Conservation (phyloP, 495 filamentous ascomycete species). For the Umbilicaria muhlenbergii region DNA sequence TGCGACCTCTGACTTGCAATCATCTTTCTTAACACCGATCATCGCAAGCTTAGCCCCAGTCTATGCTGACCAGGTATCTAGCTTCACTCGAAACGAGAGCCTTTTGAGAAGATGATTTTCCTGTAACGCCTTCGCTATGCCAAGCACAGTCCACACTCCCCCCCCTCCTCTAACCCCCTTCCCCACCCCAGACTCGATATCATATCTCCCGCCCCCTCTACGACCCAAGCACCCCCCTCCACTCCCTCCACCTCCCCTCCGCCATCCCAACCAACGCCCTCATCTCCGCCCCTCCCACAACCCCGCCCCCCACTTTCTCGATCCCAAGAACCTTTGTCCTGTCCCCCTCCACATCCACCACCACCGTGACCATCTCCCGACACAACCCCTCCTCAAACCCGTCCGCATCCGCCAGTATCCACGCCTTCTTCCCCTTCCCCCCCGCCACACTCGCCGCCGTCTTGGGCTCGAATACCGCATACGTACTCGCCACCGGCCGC, state of each 20-base stretch:
- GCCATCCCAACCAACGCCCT: slow-evolving; percentile 36
- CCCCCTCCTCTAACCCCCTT: too few species aligned
- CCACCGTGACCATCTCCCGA: slow-evolving; percentile 54
- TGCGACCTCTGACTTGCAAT: too few species aligned
- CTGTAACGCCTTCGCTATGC: too few species aligned
- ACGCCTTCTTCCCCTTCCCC: slow-evolving; percentile 36
- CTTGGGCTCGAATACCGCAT: slow-evolving; percentile 59
- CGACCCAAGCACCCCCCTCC: slow-evolving; percentile 25
- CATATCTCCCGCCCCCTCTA: too few species aligned
- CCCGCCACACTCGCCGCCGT: slow-evolving; percentile 26
- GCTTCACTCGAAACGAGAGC: too few species aligned
- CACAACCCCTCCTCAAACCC: slow-evolving; percentile 74
- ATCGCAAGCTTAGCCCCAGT: too few species aligned
- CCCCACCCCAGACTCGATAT: too few species aligned
- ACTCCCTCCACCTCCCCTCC: slow-evolving; percentile 37
- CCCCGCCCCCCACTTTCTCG: slow-evolving; percentile 69
- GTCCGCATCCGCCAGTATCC: slow-evolving; percentile 81
- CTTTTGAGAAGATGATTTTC: too few species aligned
- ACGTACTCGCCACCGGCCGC: slow-evolving; percentile 56
- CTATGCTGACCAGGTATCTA: too few species aligned
- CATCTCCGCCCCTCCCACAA: slow-evolving; percentile 38
- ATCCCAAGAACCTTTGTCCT: slow-evolving; percentile 47
- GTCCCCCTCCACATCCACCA: slow-evolving; percentile 40
- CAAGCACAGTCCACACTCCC: too few species aligned
- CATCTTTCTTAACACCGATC: too few species aligned